Base-by-base conservation (phyloP, 1,139 yeast species). In the Lodderomyces metapsilosis region DNA sequence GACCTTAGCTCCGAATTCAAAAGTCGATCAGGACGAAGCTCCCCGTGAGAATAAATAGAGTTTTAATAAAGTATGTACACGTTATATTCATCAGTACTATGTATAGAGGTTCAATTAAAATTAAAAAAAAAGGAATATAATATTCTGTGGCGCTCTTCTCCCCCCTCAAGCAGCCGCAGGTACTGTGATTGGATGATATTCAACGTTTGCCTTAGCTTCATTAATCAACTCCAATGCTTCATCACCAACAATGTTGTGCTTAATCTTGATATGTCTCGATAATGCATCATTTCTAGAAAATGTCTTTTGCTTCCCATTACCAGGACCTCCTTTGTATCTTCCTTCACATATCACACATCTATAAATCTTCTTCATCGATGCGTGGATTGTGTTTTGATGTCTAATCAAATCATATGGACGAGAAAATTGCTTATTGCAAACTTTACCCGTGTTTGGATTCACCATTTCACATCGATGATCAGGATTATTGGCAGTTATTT, bases 121-220 rank as follows among this genome's bases (percentile, higher is more conserved):
- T 17, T 16, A 28, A n/a, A n/a, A n/a, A n/a, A n/a, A n/a, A n/a
- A n/a, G n/a, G n/a, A n/a, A n/a, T n/a, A n/a, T n/a, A n/a, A n/a
- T n/a, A n/a, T n/a, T n/a, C n/a, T n/a, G n/a, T n/a, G n/a, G n/a
- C n/a, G n/a, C n/a, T n/a, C n/a, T n/a, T n/a, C n/a, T n/a, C 16
- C 9, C 30, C 4, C 30, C 9, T 12, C 12, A 3, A 20, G 34
- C 34, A 41, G 18, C 32, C 3, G 18, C 32, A 4, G 32, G 11
- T n/a, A 25, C 16, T 25, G 30, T 25, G 37, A 62, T 66, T 47
- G 60, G 56, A 38, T 76, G 71, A 54, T 74, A 84, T 60, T 84
- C 92, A 41, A 84, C 88, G 57, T 85, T 79, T 51, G 78, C 85
- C 61, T 84, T 85, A 11, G 94, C 94, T 52, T 74, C 80, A 54